phyloP scores from a whole-genome alignment of 306 rosid species.

The Quercus mongolica region DNA sequence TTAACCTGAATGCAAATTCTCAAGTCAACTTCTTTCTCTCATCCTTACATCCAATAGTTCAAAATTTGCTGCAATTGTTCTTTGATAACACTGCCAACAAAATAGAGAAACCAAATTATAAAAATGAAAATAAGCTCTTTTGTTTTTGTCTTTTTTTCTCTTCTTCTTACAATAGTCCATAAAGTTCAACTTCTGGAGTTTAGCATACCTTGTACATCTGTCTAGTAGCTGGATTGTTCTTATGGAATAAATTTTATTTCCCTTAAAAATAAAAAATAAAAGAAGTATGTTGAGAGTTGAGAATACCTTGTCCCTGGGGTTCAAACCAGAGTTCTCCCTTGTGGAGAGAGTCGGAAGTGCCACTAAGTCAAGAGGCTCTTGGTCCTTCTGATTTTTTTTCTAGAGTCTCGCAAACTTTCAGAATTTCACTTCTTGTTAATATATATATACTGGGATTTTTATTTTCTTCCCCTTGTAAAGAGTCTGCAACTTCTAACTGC shows the following conservation, averaged over 20 bases:
- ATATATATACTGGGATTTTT: background rate
- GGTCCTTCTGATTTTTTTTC: background rate
- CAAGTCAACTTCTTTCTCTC: background rate
- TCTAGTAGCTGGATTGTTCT: background rate
- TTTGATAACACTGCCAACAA: background rate
- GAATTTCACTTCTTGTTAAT: background rate
- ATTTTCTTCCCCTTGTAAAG: background rate
- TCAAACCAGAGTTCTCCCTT: too few species aligned
- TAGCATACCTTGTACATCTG: background rate
- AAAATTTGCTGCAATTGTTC: background rate
- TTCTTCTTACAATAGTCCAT: background rate
- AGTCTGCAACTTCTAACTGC: constrained; percentile 24
- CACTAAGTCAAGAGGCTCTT: too few species aligned
- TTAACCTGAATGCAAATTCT: background rate
- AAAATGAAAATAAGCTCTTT: background rate
- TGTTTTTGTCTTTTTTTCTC: background rate
- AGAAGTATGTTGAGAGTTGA: too few species aligned
- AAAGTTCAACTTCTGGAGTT: background rate
- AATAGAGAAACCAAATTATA: background rate
- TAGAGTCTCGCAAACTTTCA: background rate
- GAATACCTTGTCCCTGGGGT: too few species aligned
- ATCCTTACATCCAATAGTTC: background rate
- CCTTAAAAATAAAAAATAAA: too few species aligned
- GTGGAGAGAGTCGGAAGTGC: too few species aligned
- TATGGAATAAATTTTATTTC: background rate